Evolutionary conservation across 2,329 filamentous ascomycete genomes (phyloP).

Genomic region (Cladosporium sp.): DNA sequence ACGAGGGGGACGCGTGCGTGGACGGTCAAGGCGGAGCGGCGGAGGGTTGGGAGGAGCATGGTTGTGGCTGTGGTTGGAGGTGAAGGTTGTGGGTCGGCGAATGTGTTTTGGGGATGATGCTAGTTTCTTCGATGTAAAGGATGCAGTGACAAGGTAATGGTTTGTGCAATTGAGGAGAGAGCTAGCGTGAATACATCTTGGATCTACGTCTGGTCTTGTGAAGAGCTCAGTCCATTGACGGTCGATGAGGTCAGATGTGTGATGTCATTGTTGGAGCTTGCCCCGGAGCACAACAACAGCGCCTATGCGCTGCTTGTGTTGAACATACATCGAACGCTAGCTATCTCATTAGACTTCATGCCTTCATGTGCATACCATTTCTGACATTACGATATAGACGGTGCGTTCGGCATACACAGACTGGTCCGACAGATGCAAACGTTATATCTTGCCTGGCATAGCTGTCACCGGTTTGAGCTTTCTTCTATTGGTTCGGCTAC

Average conservation of each 20-base stretch:
- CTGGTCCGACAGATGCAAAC: too few species aligned
- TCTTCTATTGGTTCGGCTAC: not conserved
- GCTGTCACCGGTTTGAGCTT: too few species aligned
- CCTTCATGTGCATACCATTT: too few species aligned
- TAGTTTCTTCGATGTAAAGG: too few species aligned
- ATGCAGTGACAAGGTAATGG: not conserved
- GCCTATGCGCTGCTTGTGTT: too few species aligned
- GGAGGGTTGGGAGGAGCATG: not conserved
- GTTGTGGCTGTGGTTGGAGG: not conserved
- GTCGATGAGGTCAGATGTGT: not conserved
- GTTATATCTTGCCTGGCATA: too few species aligned
- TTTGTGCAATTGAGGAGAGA: not conserved
- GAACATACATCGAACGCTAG: too few species aligned
- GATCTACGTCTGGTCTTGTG: not conserved
- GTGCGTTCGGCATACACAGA: too few species aligned
- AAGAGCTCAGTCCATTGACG: not conserved
- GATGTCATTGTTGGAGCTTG: not conserved
- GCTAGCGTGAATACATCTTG: not conserved
- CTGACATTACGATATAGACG: too few species aligned
- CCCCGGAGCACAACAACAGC: not conserved
- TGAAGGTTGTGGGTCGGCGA: too few species aligned
- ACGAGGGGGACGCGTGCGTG: not conserved
- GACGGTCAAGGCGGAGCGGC: not conserved
- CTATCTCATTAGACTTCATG: too few species aligned
- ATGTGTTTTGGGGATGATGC: not conserved